Evolutionary conservation across 768 basidiomycete genomes (phyloP), one percentile per base, ranked within the genome.

Genomic region (Rhizopogon vesiculosus): DNA sequence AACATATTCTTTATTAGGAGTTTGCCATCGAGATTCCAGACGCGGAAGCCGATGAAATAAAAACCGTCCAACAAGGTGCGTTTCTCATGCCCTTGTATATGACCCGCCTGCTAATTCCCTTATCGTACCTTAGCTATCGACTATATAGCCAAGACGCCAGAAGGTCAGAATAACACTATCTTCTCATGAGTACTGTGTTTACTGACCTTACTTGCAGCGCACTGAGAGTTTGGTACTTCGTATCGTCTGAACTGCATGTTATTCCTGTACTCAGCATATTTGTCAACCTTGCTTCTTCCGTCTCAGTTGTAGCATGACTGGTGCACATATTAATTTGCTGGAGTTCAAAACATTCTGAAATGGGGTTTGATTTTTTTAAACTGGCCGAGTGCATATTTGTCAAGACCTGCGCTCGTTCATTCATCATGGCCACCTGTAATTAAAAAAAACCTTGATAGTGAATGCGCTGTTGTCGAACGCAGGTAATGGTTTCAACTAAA

Each of bases 21-120:
- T 99, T 99, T 70, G 80, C 83, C 29, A 95, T 99, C 68, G 97
- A 98, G 74, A 99, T 99, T 66, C 96, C 97, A 15, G 97, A 99
- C 66, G 86, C 82, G 39, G 97, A 99, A 72, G 96, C 95, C 9
- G 96, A 98, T 71, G 86, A 86, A 64, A 98, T 98, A 68, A 86
- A 85, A 65, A 93, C 91, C 7, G 91, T 98, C 52, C 82, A 84
- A 62, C 89, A 98, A 72, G 96, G 95, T 94, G 65, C 54, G 81
- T 68, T 51, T 42, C 18, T n/a, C 39, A 42, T 44, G 28, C 16
- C 56, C 22, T 0, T 13, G 10, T 51, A 42, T 48, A n/a, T 39
- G 3, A n/a, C 40, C 39, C 2, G 15, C 22, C 33, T 54, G 3
- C 13, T 41, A 22, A 54, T 22, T 29, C 38, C 60, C 40, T 43